These are phyloP conservation scores for Aspergillus steynii DNA, from an alignment of 495 filamentous ascomycete genomes.

Conservation along the genomic window DNA sequence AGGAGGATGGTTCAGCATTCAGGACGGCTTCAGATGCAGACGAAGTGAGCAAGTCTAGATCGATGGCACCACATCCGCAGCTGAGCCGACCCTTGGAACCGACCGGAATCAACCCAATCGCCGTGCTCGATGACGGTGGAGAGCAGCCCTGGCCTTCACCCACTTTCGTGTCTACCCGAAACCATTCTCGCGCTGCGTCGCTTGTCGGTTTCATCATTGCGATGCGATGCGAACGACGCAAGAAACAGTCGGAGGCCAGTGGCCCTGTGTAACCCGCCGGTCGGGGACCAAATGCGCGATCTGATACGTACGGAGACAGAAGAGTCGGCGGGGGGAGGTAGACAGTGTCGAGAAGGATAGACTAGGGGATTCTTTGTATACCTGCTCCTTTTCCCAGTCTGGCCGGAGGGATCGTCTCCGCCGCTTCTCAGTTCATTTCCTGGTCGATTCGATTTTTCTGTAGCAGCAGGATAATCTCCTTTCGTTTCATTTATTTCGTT, in stretches of 20 bases:
- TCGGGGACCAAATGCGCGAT: too few relatives aligned
- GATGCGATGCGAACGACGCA: background rate
- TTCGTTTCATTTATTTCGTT: conserved; percentile 6
- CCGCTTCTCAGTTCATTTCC: conserved; percentile 17
- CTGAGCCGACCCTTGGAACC: background rate
- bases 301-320: too few relatives aligned
- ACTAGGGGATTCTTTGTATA: background rate
- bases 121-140: conserved; percentile 11
- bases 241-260: background rate
- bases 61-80: background rate
- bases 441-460: background rate
- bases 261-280: too few relatives aligned
- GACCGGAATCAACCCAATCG: conserved; percentile 2
- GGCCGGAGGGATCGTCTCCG: conserved; percentile 20
- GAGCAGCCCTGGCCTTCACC: conserved; percentile 15
- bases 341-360: background rate
- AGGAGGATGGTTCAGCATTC: too few relatives aligned
- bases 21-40: too few relatives aligned
- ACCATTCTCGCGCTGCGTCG: conserved; percentile 8
- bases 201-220: conserved; percentile 1
- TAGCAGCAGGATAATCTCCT: background rate
- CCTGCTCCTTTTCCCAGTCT: background rate
- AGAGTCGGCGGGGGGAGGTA: too few relatives aligned
- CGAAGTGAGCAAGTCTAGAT: background rate
- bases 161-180: conserved; percentile 28